Percentiles rank a stretch among this genome's conserved stretches.
Conservation (phyloP, 257 asterid species). For the Ajuga chamaepitys region DNA sequence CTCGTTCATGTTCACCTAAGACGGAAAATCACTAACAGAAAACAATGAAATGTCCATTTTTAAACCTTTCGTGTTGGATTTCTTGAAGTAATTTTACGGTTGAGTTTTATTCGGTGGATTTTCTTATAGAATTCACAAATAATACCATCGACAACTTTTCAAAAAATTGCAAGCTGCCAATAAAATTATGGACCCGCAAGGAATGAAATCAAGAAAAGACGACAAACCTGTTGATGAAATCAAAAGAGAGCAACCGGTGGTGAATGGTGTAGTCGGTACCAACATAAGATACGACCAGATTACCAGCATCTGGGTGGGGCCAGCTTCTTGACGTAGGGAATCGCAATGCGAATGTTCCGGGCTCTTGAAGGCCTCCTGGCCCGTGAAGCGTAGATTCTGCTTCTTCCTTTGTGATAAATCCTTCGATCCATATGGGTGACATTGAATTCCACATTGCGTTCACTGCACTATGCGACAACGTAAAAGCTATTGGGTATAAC, state of each 20-base stretch:
- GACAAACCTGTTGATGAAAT: conserved; percentile 45
- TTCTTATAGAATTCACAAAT: neutral
- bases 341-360: conserved; percentile 78
- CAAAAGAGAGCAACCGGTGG: conserved; percentile 61
- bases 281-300: conserved; percentile 65
- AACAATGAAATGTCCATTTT: neutral
- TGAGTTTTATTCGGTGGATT: no score
- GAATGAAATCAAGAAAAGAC: neutral
- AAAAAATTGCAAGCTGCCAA: neutral
- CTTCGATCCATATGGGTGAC: conserved; percentile 78
- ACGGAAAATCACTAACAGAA: neutral
- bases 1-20: neutral
- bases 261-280: conserved; percentile 58
- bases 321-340: conserved; percentile 93
- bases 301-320: conserved; percentile 99
- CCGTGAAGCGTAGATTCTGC: conserved; percentile 63
- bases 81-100: neutral
- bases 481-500: conserved; percentile 80
- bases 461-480: conserved; percentile 52
- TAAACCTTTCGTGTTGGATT: neutral
- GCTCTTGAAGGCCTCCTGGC: conserved; percentile 45
- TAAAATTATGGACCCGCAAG: neutral
- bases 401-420: conserved; percentile 87
- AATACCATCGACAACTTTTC: neutral
- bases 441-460: conserved; percentile 50